Conservation (phyloP, 1,284 basidiomycete species). For the Tetrapyrgos nigripes region DNA sequence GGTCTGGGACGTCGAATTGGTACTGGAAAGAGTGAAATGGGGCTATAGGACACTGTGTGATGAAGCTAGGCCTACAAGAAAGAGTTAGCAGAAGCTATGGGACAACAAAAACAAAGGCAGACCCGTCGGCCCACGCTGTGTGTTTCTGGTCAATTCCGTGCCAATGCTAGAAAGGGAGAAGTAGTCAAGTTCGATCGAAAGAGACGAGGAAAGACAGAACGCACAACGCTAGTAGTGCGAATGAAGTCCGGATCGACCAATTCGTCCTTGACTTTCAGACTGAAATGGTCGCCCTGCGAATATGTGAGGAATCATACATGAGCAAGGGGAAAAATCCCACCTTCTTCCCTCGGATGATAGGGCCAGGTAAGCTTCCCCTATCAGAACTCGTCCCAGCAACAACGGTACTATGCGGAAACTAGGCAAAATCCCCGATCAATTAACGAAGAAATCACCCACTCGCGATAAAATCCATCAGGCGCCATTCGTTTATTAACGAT, state of each 20-base stretch:
- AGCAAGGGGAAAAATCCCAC: neutral
- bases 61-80: slow-evolving; percentile 2
- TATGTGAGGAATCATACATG: too few relatives aligned
- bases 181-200: neutral
- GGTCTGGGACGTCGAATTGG: slow-evolving; percentile 16
- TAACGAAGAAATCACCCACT: slow-evolving; percentile 1
- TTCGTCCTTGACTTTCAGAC: too few relatives aligned
- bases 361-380: slow-evolving; percentile 17
- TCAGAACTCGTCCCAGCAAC: slow-evolving; percentile 9
- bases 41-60: slow-evolving; percentile 20
- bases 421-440: neutral
- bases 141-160: slow-evolving; percentile 25
- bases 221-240: slow-evolving; percentile 16
- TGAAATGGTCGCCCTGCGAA: too few relatives aligned
- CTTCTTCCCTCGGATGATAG: slow-evolving; percentile 18
- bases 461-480: slow-evolving; percentile 18
- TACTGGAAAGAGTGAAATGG: slow-evolving; percentile 34
- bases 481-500: slow-evolving; percentile 18
- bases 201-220: neutral
- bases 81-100: neutral
- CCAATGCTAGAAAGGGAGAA: slow-evolving; percentile 20
- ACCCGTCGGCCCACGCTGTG: slow-evolving; percentile 31
- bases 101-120: neutral
- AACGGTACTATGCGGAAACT: slow-evolving; percentile 11
- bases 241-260: too few relatives aligned